A percentile compares a stretch with the other conserved stretches of the same genome.
Conservation (phyloP, 495 filamentous ascomycete species). For the Penicillium canariense region DNA sequence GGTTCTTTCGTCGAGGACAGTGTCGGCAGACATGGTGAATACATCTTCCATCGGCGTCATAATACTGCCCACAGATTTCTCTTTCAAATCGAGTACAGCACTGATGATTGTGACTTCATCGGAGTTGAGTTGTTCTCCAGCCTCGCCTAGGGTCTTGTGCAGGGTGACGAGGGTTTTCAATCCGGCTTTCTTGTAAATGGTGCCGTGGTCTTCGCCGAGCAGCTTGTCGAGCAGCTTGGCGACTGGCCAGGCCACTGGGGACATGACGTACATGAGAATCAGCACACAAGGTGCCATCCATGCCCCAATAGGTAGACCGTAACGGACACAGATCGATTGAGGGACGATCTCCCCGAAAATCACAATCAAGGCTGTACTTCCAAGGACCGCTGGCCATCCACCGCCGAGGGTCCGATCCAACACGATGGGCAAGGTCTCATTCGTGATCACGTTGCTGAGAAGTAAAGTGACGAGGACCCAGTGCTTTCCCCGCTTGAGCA, state of each 20-base stretch:
- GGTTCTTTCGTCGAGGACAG: conserved; percentile 82
- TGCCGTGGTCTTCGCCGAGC: conserved; percentile 89
- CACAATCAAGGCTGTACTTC: conserved; percentile 91
- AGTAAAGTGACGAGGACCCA: conserved; percentile 98
- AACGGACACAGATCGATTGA: conserved; percentile 94
- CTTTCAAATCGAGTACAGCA: conserved; percentile 92
- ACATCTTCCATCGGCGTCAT: conserved; percentile 99
- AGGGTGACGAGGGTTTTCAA: conserved; percentile 88
- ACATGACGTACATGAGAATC: conserved; percentile 85
- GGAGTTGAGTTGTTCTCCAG: conserved; percentile 85
- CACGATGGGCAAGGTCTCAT: conserved; percentile 94
- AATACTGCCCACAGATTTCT: conserved; percentile 88
- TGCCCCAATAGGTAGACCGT: conserved; percentile 93
- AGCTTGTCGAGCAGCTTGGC: conserved; percentile 86
- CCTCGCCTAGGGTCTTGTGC: conserved; percentile 84
- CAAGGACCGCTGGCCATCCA: conserved; percentile 89
- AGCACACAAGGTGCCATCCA: conserved; percentile 90
- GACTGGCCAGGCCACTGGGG: conserved; percentile 82
- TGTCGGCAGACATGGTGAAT: conserved; percentile 91
- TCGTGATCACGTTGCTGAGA: conserved; percentile 95
- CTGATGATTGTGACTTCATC: conserved; percentile 99
- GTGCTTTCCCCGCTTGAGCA: conserved; percentile 88
- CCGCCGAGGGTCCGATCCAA: conserved; percentile 91
- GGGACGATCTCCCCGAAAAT: conserved; percentile 97
- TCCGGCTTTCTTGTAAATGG: conserved; percentile 93